A percentile compares a stretch with the other conserved stretches of the same genome.
phyloP scores from a whole-genome alignment of 2,329 filamentous ascomycete genomes.

The Aureobasidium melanogenum region DNA sequence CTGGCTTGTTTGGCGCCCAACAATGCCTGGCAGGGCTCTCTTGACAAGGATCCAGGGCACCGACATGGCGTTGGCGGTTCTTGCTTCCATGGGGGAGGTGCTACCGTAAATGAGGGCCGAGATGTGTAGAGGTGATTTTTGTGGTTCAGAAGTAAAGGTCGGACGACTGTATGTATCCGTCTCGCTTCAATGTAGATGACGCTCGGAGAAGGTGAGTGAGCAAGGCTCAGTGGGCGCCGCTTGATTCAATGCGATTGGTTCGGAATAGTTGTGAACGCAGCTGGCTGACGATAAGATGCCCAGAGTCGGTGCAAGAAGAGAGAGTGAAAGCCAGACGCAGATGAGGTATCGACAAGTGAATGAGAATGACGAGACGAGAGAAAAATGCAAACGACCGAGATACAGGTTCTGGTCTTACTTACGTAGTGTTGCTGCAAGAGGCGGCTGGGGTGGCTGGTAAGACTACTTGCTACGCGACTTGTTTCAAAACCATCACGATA shows the following conservation, averaged over 20 bases:
- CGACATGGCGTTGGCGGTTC: background rate
- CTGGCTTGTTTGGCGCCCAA: background rate
- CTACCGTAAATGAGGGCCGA: background rate
- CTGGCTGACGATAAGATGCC: background rate
- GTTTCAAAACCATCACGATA: background rate
- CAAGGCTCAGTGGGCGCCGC: background rate
- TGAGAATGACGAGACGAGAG: background rate
- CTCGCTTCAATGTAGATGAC: background rate
- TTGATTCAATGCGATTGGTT: background rate
- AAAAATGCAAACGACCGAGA: conserved; percentile 6
- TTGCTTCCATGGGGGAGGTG: background rate
- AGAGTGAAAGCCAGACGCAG: background rate
- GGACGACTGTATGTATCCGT: background rate
- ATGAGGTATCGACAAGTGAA: background rate
- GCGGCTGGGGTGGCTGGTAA: conserved; percentile 9
- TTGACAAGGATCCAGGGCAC: background rate
- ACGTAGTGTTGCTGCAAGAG: conserved; percentile 11
- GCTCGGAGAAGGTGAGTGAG: background rate
- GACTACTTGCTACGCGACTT: background rate
- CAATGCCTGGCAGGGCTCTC: background rate
- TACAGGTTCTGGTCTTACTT: conserved; percentile 8
- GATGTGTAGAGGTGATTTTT: background rate
- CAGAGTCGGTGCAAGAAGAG: background rate
- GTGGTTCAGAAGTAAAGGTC: background rate
- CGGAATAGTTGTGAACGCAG: background rate